Percentiles rank a stretch among this genome's conserved stretches.
phyloP scores from a whole-genome alignment of 2,329 filamentous ascomycete genomes.

The Clonostachys byssicola region DNA sequence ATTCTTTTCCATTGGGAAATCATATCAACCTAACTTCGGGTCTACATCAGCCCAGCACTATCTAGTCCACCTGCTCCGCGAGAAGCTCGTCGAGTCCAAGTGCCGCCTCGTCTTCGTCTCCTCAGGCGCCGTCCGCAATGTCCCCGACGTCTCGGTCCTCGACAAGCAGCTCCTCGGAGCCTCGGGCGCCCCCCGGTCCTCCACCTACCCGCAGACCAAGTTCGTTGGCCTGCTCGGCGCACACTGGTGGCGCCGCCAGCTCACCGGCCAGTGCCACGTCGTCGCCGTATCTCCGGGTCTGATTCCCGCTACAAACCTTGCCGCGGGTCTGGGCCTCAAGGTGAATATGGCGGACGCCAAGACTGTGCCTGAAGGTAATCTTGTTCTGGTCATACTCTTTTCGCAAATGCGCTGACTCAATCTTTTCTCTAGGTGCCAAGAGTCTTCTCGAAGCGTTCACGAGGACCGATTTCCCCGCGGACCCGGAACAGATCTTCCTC shows the following conservation, averaged over 20 bases:
- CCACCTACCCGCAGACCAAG: conserved; percentile 38
- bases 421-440: conserved; percentile 27
- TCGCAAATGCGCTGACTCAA: neutral
- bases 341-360: conserved; percentile 40
- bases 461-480: conserved; percentile 40
- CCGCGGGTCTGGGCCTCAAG: conserved; percentile 18
- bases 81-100: conserved; percentile 39
- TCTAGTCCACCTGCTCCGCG: conserved; percentile 40
- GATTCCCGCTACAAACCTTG: conserved; percentile 41
- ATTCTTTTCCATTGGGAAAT: neutral
- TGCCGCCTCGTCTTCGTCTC: conserved; percentile 46
- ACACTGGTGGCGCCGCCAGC: conserved; percentile 52
- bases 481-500: conserved; percentile 47
- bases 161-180: conserved; percentile 31
- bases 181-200: conserved; percentile 19
- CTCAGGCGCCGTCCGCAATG: conserved; percentile 37
- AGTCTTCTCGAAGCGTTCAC: conserved; percentile 40
- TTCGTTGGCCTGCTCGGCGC: conserved; percentile 45
- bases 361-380: conserved; percentile 35
- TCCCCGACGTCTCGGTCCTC: conserved; percentile 28
- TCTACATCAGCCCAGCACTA: conserved; percentile 46
- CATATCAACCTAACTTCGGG: neutral
- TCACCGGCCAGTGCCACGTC: conserved; percentile 35
- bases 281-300: conserved; percentile 50
- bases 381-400: neutral